Percentiles rank a stretch among this genome's conserved stretches.
Evolutionary conservation across 192 early-diverging fungal genomes (phyloP).

Genomic region (Bifiguratus adelaidae): DNA sequence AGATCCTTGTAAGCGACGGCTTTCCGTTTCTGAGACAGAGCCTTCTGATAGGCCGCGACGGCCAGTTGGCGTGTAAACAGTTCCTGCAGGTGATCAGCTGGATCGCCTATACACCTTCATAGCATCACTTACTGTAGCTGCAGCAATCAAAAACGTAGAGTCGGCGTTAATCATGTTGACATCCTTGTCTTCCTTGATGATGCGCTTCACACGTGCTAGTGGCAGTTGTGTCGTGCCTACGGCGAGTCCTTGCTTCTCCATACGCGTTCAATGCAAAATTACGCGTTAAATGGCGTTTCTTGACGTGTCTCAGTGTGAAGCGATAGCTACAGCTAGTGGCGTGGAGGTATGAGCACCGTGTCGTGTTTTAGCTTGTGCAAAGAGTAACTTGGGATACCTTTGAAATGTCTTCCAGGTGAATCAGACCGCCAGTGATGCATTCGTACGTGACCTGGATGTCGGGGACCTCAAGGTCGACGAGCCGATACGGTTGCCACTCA

Average conservation of each 20-base stretch:
- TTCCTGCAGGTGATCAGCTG: slow-evolving; percentile 32
- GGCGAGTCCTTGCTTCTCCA: too few relatives aligned
- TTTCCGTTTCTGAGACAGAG: slow-evolving; percentile 57
- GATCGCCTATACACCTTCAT: too few relatives aligned
- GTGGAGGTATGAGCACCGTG: neutral
- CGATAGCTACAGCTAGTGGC: too few relatives aligned
- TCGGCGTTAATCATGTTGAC: slow-evolving; percentile 55
- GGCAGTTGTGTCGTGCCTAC: slow-evolving; percentile 46
- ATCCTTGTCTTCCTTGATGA: slow-evolving; percentile 71
- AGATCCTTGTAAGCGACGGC: slow-evolving; percentile 64
- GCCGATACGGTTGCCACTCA: slow-evolving; percentile 55
- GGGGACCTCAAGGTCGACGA: slow-evolving; percentile 32
- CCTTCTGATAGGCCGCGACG: slow-evolving; percentile 45
- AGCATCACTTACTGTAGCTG: slow-evolving; percentile 46
- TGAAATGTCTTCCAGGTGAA: slow-evolving; percentile 2
- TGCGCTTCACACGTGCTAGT: slow-evolving; percentile 53
- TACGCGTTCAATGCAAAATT: too few relatives aligned
- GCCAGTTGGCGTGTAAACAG: slow-evolving; percentile 58
- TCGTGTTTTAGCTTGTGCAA: neutral
- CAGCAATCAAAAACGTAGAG: slow-evolving; percentile 49
- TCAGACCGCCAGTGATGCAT: slow-evolving; percentile 1
- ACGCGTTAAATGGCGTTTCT: slow-evolving; percentile 16
- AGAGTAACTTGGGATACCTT: neutral
- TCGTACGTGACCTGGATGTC: neutral
- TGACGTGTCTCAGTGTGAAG: slow-evolving; percentile 13